Base-by-base conservation (phyloP, 2,329 filamentous ascomycete species). In the Aspergillus sp. region DNA sequence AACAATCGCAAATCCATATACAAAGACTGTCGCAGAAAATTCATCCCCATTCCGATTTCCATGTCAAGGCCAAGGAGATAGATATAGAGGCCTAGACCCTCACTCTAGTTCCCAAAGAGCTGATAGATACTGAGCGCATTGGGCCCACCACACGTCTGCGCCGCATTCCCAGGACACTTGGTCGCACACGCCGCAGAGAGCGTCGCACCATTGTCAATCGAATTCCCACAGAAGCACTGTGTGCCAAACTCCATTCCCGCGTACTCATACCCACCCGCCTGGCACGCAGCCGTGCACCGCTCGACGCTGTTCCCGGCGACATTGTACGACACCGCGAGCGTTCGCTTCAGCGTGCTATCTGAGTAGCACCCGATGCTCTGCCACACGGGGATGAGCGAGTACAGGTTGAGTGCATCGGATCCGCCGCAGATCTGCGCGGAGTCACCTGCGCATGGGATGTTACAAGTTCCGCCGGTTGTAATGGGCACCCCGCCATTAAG, bases 401-500 rank as follows among this genome's bases (percentile, higher is more conserved):
- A 64, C 59, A 69, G 4, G 49, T 64, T 69, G 8, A 70, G 41
- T 7, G 65, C 57, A 49, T 66, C 63, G 13, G 66, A 62, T 1
- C 68, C 76, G 19, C 77, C 76, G 57, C 77, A 79, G 47, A 71
- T 71, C 60, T 78, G 68, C 6, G 65, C 62, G 3, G 56, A 25
- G 57, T 77, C 71, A 2, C 74, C 76, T n/a, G 75, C 74, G 70
- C 85, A 88, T 11, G 81, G 66, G 31, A 79, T 83, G 66, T 80
- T 38, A 38, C 31, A 38, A 3, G 31, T 83, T 72, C 85, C 87
- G 30, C 62, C 61, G 5, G 64, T 57, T 13, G 65, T 66, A 25
- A 67, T 67, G n/a, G 63, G 48, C 17, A 54, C 62, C 15, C 59
- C 61, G 9, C 48, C 43, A 62, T 63, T 64, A 60, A 65, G 49